Conservation (phyloP, 1,139 yeast genomes). For the Casaregolazyma lundiana region DNA sequence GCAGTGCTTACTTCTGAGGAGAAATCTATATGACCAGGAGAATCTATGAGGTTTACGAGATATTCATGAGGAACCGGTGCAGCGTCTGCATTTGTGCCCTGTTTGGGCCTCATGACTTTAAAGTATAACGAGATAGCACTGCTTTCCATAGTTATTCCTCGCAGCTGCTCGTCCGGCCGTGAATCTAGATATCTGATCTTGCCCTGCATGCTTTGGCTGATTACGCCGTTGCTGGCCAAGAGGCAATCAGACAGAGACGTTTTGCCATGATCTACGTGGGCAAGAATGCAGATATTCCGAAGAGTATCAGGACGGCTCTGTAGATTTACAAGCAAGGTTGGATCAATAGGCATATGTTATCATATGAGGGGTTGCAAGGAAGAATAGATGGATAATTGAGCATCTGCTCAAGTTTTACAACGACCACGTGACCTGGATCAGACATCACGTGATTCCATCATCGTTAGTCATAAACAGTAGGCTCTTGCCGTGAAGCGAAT, state of each 20-base stretch:
- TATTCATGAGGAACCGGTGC: constrained; percentile 60
- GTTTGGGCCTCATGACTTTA: constrained; percentile 28
- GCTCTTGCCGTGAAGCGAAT: too few species aligned
- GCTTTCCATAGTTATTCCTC: constrained; percentile 98
- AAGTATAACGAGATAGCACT: constrained; percentile 88
- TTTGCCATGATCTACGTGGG: constrained; percentile 98
- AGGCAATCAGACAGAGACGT: constrained; percentile 91
- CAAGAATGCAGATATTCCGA: constrained; percentile 89
- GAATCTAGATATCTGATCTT: constrained; percentile 90
- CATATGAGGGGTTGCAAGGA: background rate
- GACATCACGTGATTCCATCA: too few species aligned
- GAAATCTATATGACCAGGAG: constrained; percentile 98
- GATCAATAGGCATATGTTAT: constrained; percentile 38
- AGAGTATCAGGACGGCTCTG: constrained; percentile 68
- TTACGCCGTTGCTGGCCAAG: constrained; percentile 92
- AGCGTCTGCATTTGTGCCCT: constrained; percentile 31
- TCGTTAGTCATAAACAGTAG: too few species aligned
- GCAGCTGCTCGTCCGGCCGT: constrained; percentile 87
- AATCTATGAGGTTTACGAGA: constrained; percentile 86
- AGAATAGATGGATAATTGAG: background rate
- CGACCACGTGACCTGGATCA: too few species aligned
- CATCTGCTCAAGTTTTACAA: background rate
- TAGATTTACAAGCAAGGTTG: constrained; percentile 58
- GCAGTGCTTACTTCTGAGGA: constrained; percentile 95
- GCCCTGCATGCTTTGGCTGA: constrained; percentile 92